Base-by-base conservation (phyloP, 139 green algal species). In the Auxenochlorella protothecoides region DNA sequence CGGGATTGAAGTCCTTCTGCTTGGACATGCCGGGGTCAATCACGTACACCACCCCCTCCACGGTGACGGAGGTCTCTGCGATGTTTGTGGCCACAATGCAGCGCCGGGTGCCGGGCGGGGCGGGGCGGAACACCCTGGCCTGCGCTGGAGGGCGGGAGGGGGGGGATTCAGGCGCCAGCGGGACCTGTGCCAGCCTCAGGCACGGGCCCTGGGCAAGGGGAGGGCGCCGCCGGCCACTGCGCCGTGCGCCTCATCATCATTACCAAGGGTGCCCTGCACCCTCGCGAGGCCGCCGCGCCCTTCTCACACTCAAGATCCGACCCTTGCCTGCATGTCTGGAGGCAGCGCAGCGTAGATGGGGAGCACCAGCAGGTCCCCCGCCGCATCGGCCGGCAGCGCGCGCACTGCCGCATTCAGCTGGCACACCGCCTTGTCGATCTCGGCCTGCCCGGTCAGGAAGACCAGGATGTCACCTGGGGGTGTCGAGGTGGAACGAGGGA, bases 31-130 rank as follows among this genome's bases (percentile, higher is more conserved):
- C 89, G 74, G 77, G 87, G 85, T 98, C 93, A 9, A 96, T 81
- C 9, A 97, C 90, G 61, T 91, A 94, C 68, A 90, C 80, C 8
- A 95, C 83, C 68, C 89, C 89, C 71, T 95, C 87, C 9, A 96
- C 79, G 2, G 88, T 95, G 4, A 96, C 80, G 8, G 83, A 90
- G 5, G 91, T 96, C 75, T 96, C 92, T 0, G 92, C 93, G 6
- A 97, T 86, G 85, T 96, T 96, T 53, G 91, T 97, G 11, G 92
- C 87, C 53, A 90, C 84, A 59, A 97, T 83, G 12, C 93, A 84
- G 80, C 93, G 76, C 51, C n/a, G 6, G 3, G 69, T 11, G 62
- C 62, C 44, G 14, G 56, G 27, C 10, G 68, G 55, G 3, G 91
- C 54, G 1, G 86, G 75, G 59, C 84, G 68, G 69, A 98, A 89